Evolutionary conservation across 345 rosid species (phyloP).

Genomic region (Turnera subulata): DNA sequence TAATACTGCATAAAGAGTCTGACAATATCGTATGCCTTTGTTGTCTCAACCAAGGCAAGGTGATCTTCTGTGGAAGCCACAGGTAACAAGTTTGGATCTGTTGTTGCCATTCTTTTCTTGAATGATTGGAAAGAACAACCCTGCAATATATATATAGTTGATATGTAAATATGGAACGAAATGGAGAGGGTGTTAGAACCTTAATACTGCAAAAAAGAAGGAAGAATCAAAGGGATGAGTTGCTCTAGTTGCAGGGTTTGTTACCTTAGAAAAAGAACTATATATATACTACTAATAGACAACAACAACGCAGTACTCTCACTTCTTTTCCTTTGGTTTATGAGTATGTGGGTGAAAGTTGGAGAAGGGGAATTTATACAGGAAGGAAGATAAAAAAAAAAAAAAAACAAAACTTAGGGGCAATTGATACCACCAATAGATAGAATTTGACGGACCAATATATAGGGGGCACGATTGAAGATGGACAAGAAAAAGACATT

Average conservation of each 20-base stretch:
- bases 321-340: not conserved
- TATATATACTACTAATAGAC: not conserved
- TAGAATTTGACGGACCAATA: no score
- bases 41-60: constrained; percentile 11
- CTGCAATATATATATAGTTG: not conserved
- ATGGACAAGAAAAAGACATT: no score
- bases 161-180: not conserved
- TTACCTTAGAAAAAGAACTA: not conserved
- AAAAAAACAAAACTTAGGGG: no score
- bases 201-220: no score
- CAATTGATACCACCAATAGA: no score
- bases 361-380: not conserved
- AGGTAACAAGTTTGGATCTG: constrained; percentile 3
- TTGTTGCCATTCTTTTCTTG: constrained; percentile 25
- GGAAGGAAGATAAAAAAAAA: no score
- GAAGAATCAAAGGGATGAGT: not conserved
- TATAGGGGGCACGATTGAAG: no score
- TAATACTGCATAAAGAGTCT: constrained; percentile 19
- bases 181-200: no score
- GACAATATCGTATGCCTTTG: not conserved
- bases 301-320: not conserved
- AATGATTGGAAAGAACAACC: not conserved
- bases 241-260: not conserved
- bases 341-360: not conserved
- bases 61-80: no score